phyloP scores from a whole-genome alignment of 2,329 filamentous ascomycete species.

The Capronia americana region DNA sequence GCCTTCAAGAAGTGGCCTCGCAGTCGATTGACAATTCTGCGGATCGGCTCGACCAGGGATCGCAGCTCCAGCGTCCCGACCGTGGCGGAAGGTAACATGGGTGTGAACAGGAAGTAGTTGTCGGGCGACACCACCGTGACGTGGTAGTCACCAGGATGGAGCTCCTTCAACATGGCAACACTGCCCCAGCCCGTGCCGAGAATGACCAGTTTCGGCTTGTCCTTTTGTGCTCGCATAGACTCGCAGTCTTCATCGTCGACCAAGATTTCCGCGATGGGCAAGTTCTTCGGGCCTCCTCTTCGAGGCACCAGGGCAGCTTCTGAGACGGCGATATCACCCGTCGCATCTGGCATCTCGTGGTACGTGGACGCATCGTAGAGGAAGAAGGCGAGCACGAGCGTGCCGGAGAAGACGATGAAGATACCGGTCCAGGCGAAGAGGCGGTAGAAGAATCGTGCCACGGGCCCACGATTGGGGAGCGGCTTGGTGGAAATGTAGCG shows the following conservation, averaged over 20 bases:
- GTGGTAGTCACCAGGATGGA: constrained; percentile 91
- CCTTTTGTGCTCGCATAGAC: constrained; percentile 72
- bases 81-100: constrained; percentile 95
- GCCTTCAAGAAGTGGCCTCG: constrained; percentile 90
- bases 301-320: constrained; percentile 80
- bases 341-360: constrained; percentile 67
- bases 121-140: constrained; percentile 92
- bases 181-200: constrained; percentile 95
- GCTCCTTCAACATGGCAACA: constrained; percentile 85
- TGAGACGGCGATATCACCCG: constrained; percentile 80
- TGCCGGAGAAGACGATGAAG: constrained; percentile 72
- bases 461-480: constrained; percentile 44
- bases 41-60: constrained; percentile 90
- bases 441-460: constrained; percentile 67
- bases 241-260: constrained; percentile 87
- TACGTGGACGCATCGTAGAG: constrained; percentile 94
- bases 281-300: constrained; percentile 88
- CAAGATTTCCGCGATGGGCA: constrained; percentile 85
- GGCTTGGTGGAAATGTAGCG: constrained; percentile 44
- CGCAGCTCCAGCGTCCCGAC: constrained; percentile 92
- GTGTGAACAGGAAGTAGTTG: constrained; percentile 98
- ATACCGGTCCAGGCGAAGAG: constrained; percentile 75
- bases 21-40: constrained; percentile 78
- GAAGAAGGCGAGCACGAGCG: constrained; percentile 82
- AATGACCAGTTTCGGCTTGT: constrained; percentile 92